Percentiles rank a stretch among this genome's conserved stretches.
phyloP scores from a whole-genome alignment of 176 grass and related monocot genomes.

The Calamus simplicifolius region DNA sequence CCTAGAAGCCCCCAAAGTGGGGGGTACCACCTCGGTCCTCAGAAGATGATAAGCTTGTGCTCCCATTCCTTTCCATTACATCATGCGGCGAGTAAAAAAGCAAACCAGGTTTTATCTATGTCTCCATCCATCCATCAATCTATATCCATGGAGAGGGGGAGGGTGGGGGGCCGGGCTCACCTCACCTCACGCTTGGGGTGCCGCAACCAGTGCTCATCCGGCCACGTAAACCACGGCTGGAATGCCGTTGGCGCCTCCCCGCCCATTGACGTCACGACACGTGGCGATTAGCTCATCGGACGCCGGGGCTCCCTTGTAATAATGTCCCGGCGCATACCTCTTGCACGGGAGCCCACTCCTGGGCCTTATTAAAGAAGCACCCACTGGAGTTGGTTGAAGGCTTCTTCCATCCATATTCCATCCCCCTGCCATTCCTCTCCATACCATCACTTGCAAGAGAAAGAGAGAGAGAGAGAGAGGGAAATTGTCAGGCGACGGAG shows the following conservation, averaged over 20 bases:
- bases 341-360: background rate
- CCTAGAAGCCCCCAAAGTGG: too few species aligned
- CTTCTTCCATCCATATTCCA: constrained; percentile 3
- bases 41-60: too few species aligned
- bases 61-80: too few species aligned
- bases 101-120: constrained; percentile 14
- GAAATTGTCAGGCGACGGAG: constrained; percentile 94
- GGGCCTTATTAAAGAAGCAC: too few species aligned
- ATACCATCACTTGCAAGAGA: background rate
- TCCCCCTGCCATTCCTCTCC: constrained; percentile 13
- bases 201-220: background rate
- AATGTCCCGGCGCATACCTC: background rate
- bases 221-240: background rate
- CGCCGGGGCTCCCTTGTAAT: too few species aligned
- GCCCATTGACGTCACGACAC: constrained; percentile 10
- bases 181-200: constrained; percentile 1
- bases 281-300: background rate
- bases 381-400: background rate
- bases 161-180: background rate
- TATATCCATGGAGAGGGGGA: too few species aligned
- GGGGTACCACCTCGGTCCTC: too few species aligned
- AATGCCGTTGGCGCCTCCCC: constrained; percentile 2
- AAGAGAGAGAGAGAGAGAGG: background rate
- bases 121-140: too few species aligned
- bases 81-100: too few species aligned